These are phyloP conservation scores for Pyrenula aspistea DNA, from an alignment of 495 filamentous ascomycete genomes.

Conservation along the genomic window DNA sequence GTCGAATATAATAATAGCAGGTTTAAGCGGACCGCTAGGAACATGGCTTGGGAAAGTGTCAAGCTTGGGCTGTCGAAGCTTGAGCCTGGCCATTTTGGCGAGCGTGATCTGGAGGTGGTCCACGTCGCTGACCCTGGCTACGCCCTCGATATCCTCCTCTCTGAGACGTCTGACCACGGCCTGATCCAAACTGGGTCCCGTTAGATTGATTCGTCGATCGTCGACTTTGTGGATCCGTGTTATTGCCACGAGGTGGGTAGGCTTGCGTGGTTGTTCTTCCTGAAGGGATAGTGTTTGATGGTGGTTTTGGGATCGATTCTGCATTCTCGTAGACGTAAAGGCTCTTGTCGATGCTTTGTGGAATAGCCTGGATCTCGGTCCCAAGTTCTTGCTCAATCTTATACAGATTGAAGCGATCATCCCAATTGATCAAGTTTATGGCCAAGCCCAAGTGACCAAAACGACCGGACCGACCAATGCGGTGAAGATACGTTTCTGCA, in stretches of 20 bases:
- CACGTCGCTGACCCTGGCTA: conserved; percentile 26
- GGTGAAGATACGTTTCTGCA: conserved; percentile 96
- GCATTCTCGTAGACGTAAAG: conserved; percentile 97
- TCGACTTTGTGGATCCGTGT: conserved; percentile 23
- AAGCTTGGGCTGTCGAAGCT: background rate
- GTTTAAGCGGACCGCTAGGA: no score
- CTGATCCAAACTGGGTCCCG: conserved; percentile 24
- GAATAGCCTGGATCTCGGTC: conserved; percentile 94
- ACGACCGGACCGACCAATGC: conserved; percentile 92
- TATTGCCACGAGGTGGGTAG: conserved; percentile 11
- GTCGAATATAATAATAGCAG: background rate
- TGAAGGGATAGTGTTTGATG: conserved; percentile 31
- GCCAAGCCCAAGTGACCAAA: conserved; percentile 95
- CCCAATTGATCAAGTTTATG: conserved; percentile 99
- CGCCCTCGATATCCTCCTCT: conserved; percentile 30
- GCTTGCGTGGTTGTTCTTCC: conserved; percentile 8
- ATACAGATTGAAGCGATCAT: conserved; percentile 97
- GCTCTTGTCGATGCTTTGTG: conserved; percentile 88
- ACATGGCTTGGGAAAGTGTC: background rate
- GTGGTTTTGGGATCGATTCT: conserved; percentile 81
- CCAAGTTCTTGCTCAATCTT: conserved; percentile 96
- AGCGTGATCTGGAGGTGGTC: conserved; percentile 2
- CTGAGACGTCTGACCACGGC: conserved; percentile 26
- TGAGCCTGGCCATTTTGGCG: background rate
- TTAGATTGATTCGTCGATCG: conserved; percentile 25